Conservation (phyloP, 1,284 basidiomycete genomes). For the Sanghuangporus sanghuang region DNA sequence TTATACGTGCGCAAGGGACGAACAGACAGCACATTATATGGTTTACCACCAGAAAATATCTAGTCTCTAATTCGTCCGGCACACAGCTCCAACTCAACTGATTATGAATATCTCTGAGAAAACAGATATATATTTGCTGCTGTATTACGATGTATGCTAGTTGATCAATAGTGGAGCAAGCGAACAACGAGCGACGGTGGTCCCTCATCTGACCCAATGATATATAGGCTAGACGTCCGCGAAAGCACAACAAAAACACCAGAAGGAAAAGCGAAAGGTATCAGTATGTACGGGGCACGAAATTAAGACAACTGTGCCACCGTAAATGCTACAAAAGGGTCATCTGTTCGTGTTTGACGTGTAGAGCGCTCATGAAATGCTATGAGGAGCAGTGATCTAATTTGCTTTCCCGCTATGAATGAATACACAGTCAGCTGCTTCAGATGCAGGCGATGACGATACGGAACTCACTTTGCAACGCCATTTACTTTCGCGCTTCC, state of each 20-base stretch:
- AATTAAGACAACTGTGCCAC: neutral
- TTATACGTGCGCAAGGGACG: neutral
- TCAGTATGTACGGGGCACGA: slow-evolving; percentile 5
- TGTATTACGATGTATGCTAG: slow-evolving; percentile 3
- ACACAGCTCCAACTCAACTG: neutral
- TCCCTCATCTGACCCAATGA: slow-evolving; percentile 8
- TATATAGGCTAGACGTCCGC: neutral
- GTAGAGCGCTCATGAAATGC: slow-evolving; percentile 1
- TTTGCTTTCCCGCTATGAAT: slow-evolving; percentile 9
- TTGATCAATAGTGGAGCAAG: neutral
- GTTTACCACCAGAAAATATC: neutral
- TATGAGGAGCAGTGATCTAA: neutral
- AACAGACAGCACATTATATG: neutral
- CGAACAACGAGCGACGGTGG: slow-evolving; percentile 5
- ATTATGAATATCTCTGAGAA: neutral
- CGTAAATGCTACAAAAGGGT: slow-evolving; percentile 4
- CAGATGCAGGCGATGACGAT: neutral
- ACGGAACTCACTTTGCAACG: slow-evolving; percentile 27
- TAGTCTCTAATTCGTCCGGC: neutral
- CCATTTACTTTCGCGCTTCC: slow-evolving; percentile 27
- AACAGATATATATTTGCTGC: neutral
- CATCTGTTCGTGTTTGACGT: slow-evolving; percentile 8
- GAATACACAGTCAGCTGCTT: neutral
- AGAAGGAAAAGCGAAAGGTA: slow-evolving; percentile 3
- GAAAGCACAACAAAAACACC: slow-evolving; percentile 13